phyloP scores from a whole-genome alignment of 805 yeast species.

The Alloascoidea hylecoeti region DNA sequence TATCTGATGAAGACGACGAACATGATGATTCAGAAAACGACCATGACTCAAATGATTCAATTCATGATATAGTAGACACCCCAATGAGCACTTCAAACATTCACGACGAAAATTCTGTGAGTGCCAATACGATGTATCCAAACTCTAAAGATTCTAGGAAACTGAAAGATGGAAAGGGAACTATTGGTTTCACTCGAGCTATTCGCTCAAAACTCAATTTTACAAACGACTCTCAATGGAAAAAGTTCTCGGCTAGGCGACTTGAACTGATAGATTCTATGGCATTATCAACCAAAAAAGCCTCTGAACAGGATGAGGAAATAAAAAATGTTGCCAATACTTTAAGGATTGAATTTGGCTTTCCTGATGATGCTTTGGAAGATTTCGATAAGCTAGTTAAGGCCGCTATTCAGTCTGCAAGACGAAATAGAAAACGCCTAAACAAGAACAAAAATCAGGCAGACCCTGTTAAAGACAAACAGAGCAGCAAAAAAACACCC shows the following conservation, averaged over 20 bases:
- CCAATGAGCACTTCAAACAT: neutral
- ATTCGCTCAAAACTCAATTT: slow-evolving; percentile 57
- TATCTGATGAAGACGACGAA: neutral
- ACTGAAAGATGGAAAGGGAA: neutral
- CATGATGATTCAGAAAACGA: neutral
- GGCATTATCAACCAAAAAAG: slow-evolving; percentile 53
- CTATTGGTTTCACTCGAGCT: slow-evolving; percentile 35
- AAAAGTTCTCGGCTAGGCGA: slow-evolving; percentile 78
- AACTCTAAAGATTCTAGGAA: no score
- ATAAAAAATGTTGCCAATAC: slow-evolving; percentile 68
- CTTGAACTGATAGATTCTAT: slow-evolving; percentile 75
- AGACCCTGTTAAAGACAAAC: slow-evolving; percentile 1
- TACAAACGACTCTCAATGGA: slow-evolving; percentile 77
- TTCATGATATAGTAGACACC: neutral
- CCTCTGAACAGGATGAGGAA: slow-evolving; percentile 83
- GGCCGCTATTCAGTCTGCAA: slow-evolving; percentile 86
- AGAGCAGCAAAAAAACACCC: no score
- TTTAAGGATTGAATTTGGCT: slow-evolving; percentile 66
- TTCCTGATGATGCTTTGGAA: slow-evolving; percentile 34
- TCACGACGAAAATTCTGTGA: neutral
- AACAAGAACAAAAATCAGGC: slow-evolving; percentile 18
- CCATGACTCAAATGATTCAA: neutral
- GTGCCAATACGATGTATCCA: neutral
- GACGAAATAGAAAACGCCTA: slow-evolving; percentile 72
- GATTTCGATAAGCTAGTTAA: slow-evolving; percentile 87